Percentiles rank a stretch among this genome's conserved stretches.
Evolutionary conservation across 108 stramenopile species (phyloP).

Genomic region (Fragilaria crotonensis): DNA sequence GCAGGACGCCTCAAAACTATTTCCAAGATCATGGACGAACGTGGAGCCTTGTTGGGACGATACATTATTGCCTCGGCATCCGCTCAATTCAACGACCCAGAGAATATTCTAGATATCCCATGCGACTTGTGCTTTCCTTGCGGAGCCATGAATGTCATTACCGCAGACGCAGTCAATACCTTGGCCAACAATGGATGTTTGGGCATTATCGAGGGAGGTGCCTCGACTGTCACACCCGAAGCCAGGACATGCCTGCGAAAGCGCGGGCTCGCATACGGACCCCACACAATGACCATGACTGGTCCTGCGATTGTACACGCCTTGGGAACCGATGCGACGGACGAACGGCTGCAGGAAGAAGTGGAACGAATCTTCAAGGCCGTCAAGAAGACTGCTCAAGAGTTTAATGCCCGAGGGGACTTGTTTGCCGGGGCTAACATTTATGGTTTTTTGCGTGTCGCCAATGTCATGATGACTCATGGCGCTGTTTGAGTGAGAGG

Average conservation of each 20-base stretch:
- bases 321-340: slow-evolving; percentile 58
- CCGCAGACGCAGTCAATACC: slow-evolving; percentile 49
- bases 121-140: slow-evolving; percentile 94
- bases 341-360: slow-evolving; percentile 65
- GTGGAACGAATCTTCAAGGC: slow-evolving; percentile 75
- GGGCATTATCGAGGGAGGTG: slow-evolving; percentile 89
- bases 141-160: slow-evolving; percentile 73
- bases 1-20: slow-evolving; percentile 82
- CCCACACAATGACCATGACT: slow-evolving; percentile 82
- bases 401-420: slow-evolving; percentile 94
- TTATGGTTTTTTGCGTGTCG: slow-evolving; percentile 93
- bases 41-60: slow-evolving; percentile 86
- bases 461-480: slow-evolving; percentile 90
- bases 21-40: slow-evolving; percentile 89
- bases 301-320: slow-evolving; percentile 77
- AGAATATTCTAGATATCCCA: slow-evolving; percentile 71
- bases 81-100: slow-evolving; percentile 83
- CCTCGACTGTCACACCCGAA: slow-evolving; percentile 62
- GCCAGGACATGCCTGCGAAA: slow-evolving; percentile 75
- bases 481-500: slow-evolving; percentile 85
- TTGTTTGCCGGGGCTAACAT: slow-evolving; percentile 85
- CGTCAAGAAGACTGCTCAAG: slow-evolving; percentile 85
- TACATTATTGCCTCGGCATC: slow-evolving; percentile 85
- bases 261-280: slow-evolving; percentile 85
- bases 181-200: slow-evolving; percentile 90